Conservation (phyloP, 225 moss, liverwort and hornwort species). For the Neckera pumila region DNA sequence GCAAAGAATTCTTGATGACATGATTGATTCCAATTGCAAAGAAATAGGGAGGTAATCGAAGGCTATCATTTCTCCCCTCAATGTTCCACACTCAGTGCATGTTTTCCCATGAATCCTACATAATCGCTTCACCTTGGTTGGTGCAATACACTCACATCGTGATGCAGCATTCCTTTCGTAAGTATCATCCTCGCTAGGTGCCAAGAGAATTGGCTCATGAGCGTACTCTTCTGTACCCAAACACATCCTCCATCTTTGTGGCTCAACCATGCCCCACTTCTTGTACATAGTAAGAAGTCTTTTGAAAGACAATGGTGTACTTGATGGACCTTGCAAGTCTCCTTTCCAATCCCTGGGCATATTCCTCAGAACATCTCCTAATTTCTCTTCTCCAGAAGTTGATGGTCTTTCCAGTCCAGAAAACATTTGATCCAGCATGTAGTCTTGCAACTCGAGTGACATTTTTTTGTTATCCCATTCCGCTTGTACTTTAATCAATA, state of each 20-base stretch:
- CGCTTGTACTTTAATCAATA: no score
- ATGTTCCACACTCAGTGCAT: background rate
- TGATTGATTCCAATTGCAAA: background rate
- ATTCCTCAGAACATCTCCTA: no score
- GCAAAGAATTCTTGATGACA: background rate
- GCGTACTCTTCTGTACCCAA: background rate
- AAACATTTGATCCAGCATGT: no score
- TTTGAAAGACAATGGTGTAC: no score
- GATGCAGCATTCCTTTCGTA: background rate
- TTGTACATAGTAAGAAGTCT: no score
- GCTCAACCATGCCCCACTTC: background rate
- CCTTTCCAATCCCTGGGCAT: no score
- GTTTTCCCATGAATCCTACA: background rate
- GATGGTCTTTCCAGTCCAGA: rapidly evolving
- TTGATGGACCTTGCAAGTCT: no score
- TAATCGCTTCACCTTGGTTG: background rate
- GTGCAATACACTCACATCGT: background rate
- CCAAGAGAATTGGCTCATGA: background rate
- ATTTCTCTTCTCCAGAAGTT: no score
- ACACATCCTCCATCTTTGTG: background rate
- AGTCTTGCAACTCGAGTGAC: no score
- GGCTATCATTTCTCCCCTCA: background rate
- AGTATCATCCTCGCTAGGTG: background rate
- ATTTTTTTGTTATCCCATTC: no score
- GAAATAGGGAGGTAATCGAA: background rate